Base-by-base conservation (phyloP, 2,329 filamentous ascomycete genomes). In the Rhytidhysteron rufulum region DNA sequence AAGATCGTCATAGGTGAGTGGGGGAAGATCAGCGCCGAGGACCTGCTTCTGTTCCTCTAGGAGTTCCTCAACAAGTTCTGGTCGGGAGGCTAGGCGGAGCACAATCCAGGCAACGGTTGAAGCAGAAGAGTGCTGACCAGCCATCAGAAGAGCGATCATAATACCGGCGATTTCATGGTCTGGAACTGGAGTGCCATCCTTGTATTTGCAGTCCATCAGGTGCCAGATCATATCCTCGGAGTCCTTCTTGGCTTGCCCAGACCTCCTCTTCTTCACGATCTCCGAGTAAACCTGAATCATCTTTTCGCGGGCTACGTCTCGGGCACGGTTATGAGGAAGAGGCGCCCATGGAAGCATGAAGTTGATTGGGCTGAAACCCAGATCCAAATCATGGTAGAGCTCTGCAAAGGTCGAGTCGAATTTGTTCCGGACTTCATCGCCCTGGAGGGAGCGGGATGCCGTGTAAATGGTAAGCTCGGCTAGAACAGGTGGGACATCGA, bases 91-190 rank as follows among this genome's bases (percentile, higher is more conserved):
- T 27, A 95, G 79, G 50, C 83, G 85, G 30, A 94, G 77, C 63
- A 93, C 77, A 56, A 94, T 89, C 87, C 88, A 95, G 29, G 87
- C 80, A 55, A 81, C 83, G 29, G 86, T 90, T 16, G 87, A 88
- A 4, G 88, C 88, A 2, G 87, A 91, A 2, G 86, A 91, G 71
- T 95, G 88, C 63, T 95, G 88, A 41, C 88, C 88, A 43, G 87
- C 88, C 88, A 95, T 94, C 47, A 95, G 80, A 17, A 95, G 77
- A 5, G 88, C 88, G 66, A 95, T 95, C 86, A 95, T 91, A 79
- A 95, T 91, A 69, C 93, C 85, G 17, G 88, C 88, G 43, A 94
- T 79, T 66, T 95, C 88, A 56, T 85, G 77, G 59, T 95, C 88
- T 13, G 88, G 85, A n/a, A 94, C 76, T 5, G 74, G 74, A 29